Percentiles rank a stretch among this genome's conserved stretches.
These are phyloP conservation scores for Grigorovia humatica DNA, from an alignment of 805 yeast species.

Conservation along the genomic window DNA sequence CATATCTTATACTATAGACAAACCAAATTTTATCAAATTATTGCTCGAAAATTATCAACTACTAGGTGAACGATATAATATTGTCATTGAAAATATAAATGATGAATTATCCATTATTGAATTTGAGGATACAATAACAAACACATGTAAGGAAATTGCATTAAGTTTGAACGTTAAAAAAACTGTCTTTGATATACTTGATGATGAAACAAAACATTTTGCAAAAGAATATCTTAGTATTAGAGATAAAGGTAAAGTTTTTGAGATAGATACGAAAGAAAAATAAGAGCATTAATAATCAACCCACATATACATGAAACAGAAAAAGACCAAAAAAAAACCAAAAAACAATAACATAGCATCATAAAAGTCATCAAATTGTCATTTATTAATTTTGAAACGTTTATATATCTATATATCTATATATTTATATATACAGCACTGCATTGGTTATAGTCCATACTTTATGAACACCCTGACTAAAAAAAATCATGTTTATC, in stretches of 20 bases:
- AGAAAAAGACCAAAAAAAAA: neutral
- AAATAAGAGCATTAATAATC: neutral
- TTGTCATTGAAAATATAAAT: conserved; percentile 57
- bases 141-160: conserved; percentile 55
- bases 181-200: conserved; percentile 45
- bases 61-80: conserved; percentile 50
- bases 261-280: conserved; percentile 1
- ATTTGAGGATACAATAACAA: conserved; percentile 46
- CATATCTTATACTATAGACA: conserved; percentile 55
- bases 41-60: conserved; percentile 61
- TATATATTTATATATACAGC: neutral
- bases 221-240: conserved; percentile 26
- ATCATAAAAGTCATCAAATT: neutral
- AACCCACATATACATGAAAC: neutral
- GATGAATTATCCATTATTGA: conserved; percentile 53
- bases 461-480: neutral
- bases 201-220: conserved; percentile 37
- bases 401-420: neutral
- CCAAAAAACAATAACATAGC: neutral
- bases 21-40: conserved; percentile 68
- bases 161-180: conserved; percentile 42
- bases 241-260: conserved; percentile 25
- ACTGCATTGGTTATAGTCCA: neutral
- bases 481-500: neutral
- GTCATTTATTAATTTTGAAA: neutral